Evolutionary conservation across 345 rosid species (phyloP), one percentile per base, ranked within the genome.

Genomic region (Eucalyptus pumila): DNA sequence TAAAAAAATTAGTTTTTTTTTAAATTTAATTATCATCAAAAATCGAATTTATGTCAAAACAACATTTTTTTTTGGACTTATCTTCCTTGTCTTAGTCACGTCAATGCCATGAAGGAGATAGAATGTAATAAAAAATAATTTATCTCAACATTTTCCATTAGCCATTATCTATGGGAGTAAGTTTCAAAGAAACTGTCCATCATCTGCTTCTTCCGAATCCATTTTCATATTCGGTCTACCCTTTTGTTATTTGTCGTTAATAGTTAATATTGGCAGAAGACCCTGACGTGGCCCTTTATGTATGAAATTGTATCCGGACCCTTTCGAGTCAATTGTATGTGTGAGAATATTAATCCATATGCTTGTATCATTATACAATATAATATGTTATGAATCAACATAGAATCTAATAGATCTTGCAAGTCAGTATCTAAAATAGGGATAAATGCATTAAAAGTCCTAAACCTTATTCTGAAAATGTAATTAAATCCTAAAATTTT

Each of bases 381-480:
- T 62, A 30, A 62, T 30, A 11, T 30, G 69, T 27, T 30, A 0
- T 27, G 34, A 62, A 62, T 62, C n/a, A 30, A 30, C 69, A 62
- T 1, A 6, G 0, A 62, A 62, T 62, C 69, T 30, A 60, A 27
- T 62, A 11, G 8, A 30, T 12, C 16, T 62, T 62, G 16, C 69
- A 6, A 62, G 1, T 62, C 16, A 4, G 8, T 27, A 30, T 30
- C 0, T 1, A 60, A 26, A 60, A 60, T 60, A 12, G 54, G 2
- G 54, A 51, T 51, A 6, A 51, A 0, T 51, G 21, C 54, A 51
- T 51, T 51, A 51, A 16, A 51, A 51, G 52, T 51, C 54, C 8
- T 50, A 50, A 50, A 15, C 0, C 0, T 50, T 50, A 0, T 50
- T 50, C 0, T 5, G 0, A 50, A 50, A 50, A 0, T 50, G 2